phyloP scores from a whole-genome alignment of 2,329 filamentous ascomycete genomes.

The Ploettnerulaceae sp. region DNA sequence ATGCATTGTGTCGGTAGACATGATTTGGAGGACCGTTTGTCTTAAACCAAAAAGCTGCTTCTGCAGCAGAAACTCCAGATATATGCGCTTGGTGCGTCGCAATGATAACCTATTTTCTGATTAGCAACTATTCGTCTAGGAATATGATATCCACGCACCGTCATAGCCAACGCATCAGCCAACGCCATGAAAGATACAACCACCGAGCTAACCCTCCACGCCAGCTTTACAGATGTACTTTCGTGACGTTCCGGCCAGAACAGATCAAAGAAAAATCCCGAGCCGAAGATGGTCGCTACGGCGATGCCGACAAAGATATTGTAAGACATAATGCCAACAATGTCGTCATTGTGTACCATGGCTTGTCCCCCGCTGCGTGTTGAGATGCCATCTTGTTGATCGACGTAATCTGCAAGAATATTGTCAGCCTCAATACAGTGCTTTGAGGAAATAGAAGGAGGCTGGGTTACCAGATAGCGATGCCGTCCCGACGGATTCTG shows the following conservation, averaged over 20 bases:
- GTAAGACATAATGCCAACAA: constrained; percentile 50
- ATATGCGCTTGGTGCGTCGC: constrained; percentile 43
- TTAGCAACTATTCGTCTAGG: not conserved
- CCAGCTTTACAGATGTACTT: constrained; percentile 42
- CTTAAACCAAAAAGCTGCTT: constrained; percentile 32
- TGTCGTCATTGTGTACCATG: constrained; percentile 49
- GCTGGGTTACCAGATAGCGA: constrained; percentile 44
- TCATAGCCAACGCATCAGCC: constrained; percentile 45
- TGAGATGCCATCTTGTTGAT: constrained; percentile 46
- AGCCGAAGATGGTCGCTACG: constrained; percentile 53
- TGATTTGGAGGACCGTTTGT: constrained; percentile 36
- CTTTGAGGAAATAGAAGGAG: not conserved
- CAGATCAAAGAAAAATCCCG: constrained; percentile 57
- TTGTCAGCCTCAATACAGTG: not conserved
- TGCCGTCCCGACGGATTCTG: constrained; percentile 52
- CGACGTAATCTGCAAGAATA: constrained; percentile 43
- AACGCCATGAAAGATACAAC: constrained; percentile 44
- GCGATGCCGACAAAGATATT: constrained; percentile 56
- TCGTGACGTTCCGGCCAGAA: constrained; percentile 55
- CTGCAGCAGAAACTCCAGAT: constrained; percentile 33
- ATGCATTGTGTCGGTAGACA: constrained; percentile 44
- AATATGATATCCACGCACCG: constrained; percentile 27
- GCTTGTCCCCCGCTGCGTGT: constrained; percentile 35
- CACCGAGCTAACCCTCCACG: constrained; percentile 49
- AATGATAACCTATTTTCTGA: constrained; percentile 38